These are phyloP conservation scores for Globisporangium nodosum DNA, from an alignment of 352 stramenopile genomes.

Conservation along the genomic window DNA sequence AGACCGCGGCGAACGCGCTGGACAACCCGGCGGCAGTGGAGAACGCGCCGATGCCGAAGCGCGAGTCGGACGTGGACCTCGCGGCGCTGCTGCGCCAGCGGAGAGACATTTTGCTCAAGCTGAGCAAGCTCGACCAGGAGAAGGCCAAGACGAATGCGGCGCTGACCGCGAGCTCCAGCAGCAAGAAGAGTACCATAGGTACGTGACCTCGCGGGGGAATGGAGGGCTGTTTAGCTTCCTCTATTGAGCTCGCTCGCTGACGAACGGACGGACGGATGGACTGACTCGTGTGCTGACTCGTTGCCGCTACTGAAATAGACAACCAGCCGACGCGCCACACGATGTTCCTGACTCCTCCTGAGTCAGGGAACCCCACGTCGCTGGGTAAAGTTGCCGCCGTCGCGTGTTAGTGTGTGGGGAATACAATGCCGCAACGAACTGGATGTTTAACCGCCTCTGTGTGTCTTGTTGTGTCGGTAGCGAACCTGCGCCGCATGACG, in stretches of 20 bases:
- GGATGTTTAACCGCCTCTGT: conserved; percentile 10
- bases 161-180: conserved; percentile 10
- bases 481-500: conserved; percentile 56
- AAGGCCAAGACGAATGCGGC: conserved; percentile 40
- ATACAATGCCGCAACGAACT: conserved; percentile 21
- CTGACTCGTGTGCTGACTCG: neutral
- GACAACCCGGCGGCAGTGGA: conserved; percentile 67
- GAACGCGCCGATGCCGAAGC: conserved; percentile 31
- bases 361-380: conserved; percentile 26
- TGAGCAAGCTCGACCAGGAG: conserved; percentile 54
- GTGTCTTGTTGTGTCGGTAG: conserved; percentile 14
- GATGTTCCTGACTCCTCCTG: conserved; percentile 27
- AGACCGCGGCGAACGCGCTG: conserved; percentile 71
- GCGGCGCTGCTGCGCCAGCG: conserved; percentile 64
- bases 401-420: conserved; percentile 8
- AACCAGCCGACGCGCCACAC: conserved; percentile 32
- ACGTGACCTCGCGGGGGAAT: conserved; percentile 13
- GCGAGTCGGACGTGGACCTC: conserved; percentile 82
- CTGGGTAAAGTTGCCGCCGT: conserved; percentile 22
- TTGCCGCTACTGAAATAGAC: neutral
- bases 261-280: neutral
- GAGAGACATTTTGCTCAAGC: conserved; percentile 69
- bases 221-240: neutral
- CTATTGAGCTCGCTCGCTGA: neutral
- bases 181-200: conserved; percentile 37